A percentile compares a stretch with the other conserved stretches of the same genome.
phyloP scores from a whole-genome alignment of 208 protist species.

The Naegleria lovaniensis region DNA sequence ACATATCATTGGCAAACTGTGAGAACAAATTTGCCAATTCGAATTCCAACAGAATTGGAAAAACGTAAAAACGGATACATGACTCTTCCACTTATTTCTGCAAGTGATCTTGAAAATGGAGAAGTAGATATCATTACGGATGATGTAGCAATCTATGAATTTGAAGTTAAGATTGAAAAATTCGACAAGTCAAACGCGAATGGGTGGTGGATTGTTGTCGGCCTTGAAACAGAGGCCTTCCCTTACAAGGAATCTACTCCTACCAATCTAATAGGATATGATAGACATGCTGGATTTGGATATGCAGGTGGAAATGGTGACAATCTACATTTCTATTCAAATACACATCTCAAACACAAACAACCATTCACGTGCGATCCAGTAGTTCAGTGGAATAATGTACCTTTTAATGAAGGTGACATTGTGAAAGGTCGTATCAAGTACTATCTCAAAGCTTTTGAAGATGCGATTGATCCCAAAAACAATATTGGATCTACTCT shows the following conservation, averaged over 20 bases:
- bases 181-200: neutral
- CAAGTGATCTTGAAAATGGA: neutral
- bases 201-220: constrained; percentile 23
- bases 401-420: neutral
- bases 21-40: neutral
- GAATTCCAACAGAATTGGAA: neutral
- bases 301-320: constrained; percentile 27
- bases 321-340: constrained; percentile 5
- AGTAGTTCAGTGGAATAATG: neutral
- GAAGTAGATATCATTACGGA: neutral
- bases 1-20: constrained; percentile 27
- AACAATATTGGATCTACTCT: constrained; percentile 5
- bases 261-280: constrained; percentile 19
- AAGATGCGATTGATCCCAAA: constrained; percentile 11
- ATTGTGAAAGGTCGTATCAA: neutral
- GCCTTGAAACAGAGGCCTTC: neutral
- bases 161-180: constrained; percentile 6
- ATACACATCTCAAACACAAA: neutral
- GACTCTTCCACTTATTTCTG: neutral
- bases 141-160: constrained; percentile 9
- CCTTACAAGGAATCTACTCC: constrained; percentile 6
- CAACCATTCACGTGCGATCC: constrained; percentile 19
- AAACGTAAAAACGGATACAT: constrained; percentile 9
- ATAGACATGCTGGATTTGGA: neutral
- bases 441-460: neutral